A percentile compares a stretch with the other conserved stretches of the same genome.
Evolutionary conservation across 1,139 yeast species (phyloP).

Genomic region (Kodamaea sp.): DNA sequence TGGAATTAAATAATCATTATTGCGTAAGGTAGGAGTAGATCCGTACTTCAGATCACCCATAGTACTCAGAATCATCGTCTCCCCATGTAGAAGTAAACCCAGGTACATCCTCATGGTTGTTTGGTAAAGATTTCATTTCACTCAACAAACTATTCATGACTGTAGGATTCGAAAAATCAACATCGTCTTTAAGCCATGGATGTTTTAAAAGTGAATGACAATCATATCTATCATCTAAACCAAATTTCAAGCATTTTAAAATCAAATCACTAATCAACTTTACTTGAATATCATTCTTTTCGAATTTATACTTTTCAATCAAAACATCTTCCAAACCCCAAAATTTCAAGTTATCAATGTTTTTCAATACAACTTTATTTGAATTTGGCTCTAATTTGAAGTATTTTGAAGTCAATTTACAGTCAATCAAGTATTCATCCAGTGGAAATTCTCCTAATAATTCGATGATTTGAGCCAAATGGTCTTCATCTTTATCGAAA

Average conservation of each 20-base stretch:
- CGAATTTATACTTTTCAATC: constrained; percentile 66
- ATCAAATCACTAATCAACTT: constrained; percentile 39
- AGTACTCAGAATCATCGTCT: constrained; percentile 10
- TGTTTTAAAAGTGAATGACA: constrained; percentile 46
- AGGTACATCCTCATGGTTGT: constrained; percentile 20
- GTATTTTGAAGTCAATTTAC: constrained; percentile 49
- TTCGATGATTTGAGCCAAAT: constrained; percentile 76
- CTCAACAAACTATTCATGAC: constrained; percentile 12
- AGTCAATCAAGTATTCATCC: constrained; percentile 45
- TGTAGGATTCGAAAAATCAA: constrained; percentile 51
- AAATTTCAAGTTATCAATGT: constrained; percentile 60
- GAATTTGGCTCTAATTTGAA: constrained; percentile 43
- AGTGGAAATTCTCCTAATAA: constrained; percentile 57
- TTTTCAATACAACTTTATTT: constrained; percentile 47
- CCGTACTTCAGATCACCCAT: background rate
- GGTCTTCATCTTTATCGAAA: constrained; percentile 78
- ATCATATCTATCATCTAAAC: constrained; percentile 53
- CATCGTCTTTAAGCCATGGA: constrained; percentile 69
- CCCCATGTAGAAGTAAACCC: constrained; percentile 27
- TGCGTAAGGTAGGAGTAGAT: background rate
- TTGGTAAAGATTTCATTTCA: constrained; percentile 10
- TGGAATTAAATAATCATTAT: constrained; percentile 1
- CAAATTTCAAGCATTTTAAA: constrained; percentile 63
- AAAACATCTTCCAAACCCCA: constrained; percentile 70
- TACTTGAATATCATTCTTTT: constrained; percentile 17